Evolutionary conservation across 805 yeast genomes (phyloP).

Genomic region (Myxozyma melibiosi): DNA sequence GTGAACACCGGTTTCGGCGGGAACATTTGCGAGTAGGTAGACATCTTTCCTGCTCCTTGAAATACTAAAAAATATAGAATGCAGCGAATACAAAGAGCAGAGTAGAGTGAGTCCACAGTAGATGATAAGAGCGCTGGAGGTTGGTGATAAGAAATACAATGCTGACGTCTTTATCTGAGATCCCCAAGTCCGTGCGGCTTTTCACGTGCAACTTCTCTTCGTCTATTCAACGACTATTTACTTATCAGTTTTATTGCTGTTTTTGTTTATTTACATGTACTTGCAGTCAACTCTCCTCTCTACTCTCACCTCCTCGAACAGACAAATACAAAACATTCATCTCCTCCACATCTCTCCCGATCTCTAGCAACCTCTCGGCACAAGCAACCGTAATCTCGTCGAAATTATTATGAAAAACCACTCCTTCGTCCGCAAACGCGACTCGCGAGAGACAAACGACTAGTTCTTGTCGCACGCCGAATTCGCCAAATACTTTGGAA

Average conservation of each 20-base stretch:
- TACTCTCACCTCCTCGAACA: conserved; percentile 51
- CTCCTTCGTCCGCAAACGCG: conserved; percentile 33
- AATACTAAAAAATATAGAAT: too few species aligned
- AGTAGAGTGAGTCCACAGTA: too few species aligned
- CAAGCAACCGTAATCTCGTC: conserved; percentile 65
- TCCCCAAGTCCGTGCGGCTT: background rate
- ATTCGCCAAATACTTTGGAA: conserved; percentile 7
- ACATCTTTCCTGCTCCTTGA: too few species aligned
- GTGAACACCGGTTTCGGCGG: conserved; percentile 21
- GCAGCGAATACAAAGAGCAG: too few species aligned
- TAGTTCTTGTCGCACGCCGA: conserved; percentile 31
- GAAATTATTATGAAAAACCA: conserved; percentile 40
- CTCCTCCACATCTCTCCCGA: conserved; percentile 71
- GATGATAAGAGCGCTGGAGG: too few species aligned
- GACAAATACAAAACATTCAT: conserved; percentile 73
- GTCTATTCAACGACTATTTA: too few species aligned
- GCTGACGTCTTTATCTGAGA: background rate
- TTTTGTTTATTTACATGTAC: too few species aligned
- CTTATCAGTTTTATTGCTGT: too few species aligned
- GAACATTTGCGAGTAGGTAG: background rate
- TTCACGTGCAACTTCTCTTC: background rate
- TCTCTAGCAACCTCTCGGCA: conserved; percentile 70
- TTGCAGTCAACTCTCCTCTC: background rate
- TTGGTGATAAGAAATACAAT: background rate
- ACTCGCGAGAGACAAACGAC: conserved; percentile 38